A percentile compares a stretch with the other conserved stretches of the same genome.
phyloP scores from a whole-genome alignment of 75 land plant genomes.

The Pinus tabuliformis region DNA sequence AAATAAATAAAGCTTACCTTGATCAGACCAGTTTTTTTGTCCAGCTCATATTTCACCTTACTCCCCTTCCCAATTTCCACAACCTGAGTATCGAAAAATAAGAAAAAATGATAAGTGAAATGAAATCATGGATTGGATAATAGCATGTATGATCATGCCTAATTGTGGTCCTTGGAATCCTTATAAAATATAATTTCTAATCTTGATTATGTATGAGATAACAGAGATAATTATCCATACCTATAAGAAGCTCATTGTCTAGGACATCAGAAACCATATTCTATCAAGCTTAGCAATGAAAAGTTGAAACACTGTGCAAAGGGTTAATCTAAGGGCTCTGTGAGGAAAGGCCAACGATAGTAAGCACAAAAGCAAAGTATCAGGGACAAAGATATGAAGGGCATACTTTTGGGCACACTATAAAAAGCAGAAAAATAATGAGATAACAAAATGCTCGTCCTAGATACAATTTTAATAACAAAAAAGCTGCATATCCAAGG shows the following conservation, averaged over 20 bases:
- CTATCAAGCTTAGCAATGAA: background rate
- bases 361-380: background rate
- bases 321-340: too few species aligned
- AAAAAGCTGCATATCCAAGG: background rate
- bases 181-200: background rate
- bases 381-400: too few species aligned
- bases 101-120: too few species aligned
- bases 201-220: background rate
- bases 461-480: background rate
- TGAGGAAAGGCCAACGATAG: background rate
- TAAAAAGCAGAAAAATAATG: too few species aligned
- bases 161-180: background rate
- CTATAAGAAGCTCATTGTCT: too few species aligned
- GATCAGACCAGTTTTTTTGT: constrained; percentile 75
- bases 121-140: too few species aligned
- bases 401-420: background rate
- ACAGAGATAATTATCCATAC: background rate
- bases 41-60: constrained; percentile 82
- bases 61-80: constrained; percentile 73
- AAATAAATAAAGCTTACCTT: constrained; percentile 34
- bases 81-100: constrained; percentile 29
- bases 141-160: too few species aligned
- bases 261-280: too few species aligned
- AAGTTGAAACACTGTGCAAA: too few species aligned
- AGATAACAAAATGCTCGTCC: background rate